Percentiles rank a stretch among this genome's conserved stretches.
Evolutionary conservation across 2,329 filamentous ascomycete species (phyloP).

Genomic region (Hirsutella minnesotensis): DNA sequence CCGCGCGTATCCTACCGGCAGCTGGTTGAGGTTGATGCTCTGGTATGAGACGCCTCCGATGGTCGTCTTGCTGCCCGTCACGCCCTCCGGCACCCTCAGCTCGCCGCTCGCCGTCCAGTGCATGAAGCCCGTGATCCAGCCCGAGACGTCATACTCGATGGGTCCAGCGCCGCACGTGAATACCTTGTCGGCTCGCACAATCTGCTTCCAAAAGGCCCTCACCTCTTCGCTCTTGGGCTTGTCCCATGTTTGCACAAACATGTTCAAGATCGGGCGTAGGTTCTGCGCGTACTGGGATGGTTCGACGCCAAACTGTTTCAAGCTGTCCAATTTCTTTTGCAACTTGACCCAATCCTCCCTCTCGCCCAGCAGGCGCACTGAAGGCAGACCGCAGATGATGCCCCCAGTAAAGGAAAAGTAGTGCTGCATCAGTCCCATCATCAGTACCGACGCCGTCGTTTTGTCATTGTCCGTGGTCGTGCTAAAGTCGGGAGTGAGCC

Average conservation of each 20-base stretch:
- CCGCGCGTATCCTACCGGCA: constrained; percentile 27
- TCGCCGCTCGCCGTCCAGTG: constrained; percentile 28
- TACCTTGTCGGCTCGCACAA: constrained; percentile 22
- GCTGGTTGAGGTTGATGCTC: constrained; percentile 11
- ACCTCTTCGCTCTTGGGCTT: constrained; percentile 19
- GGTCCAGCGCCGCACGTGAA: constrained; percentile 16
- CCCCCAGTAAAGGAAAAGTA: constrained; percentile 24
- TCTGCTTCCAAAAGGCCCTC: constrained; percentile 30
- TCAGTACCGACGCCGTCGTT: constrained; percentile 27
- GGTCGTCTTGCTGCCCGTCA: constrained; percentile 5
- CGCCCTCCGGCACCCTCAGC: constrained; percentile 8
- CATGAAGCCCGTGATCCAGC: constrained; percentile 37
- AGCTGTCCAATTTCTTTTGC: constrained; percentile 25
- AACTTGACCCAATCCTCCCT: constrained; percentile 28
- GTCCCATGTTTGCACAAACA: constrained; percentile 33
- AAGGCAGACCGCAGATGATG: constrained; percentile 30
- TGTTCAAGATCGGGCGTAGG: constrained; percentile 29
- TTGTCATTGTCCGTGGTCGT: constrained; percentile 26
- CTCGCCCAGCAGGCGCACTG: constrained; percentile 27
- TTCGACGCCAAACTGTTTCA: constrained; percentile 31
- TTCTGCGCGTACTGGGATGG: constrained; percentile 23
- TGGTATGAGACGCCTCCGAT: constrained; percentile 19
- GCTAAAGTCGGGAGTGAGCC: constrained; percentile 30
- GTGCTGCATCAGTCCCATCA: constrained; percentile 31
- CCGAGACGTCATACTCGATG: constrained; percentile 25